These are phyloP conservation scores for Hyphodiscus hymeniophilus DNA, from an alignment of 495 filamentous ascomycete species.

Conservation along the genomic window DNA sequence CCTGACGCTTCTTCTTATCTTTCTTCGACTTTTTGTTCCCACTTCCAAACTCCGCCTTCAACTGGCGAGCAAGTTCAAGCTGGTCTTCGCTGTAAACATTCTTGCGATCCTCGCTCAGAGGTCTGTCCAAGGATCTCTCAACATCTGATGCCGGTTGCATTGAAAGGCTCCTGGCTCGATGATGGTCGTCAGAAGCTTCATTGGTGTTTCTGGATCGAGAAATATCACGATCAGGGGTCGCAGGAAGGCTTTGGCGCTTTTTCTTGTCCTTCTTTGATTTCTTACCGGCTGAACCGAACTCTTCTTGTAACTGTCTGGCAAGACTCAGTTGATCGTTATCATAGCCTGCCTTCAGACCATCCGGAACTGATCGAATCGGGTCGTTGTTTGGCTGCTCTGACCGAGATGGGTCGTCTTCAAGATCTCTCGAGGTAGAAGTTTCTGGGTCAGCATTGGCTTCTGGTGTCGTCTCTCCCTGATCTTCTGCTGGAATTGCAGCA, in stretches of 20 bases:
- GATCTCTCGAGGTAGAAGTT: background rate
- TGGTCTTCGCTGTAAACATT: constrained; percentile 19
- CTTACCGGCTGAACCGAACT: constrained; percentile 27
- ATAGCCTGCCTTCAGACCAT: constrained; percentile 17
- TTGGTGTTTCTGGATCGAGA: constrained; percentile 24
- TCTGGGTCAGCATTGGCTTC: background rate
- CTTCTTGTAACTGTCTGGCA: constrained; percentile 24
- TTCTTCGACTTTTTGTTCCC: constrained; percentile 34
- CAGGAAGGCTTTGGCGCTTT: constrained; percentile 18
- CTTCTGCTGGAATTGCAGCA: constrained; percentile 1
- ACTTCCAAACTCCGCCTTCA: constrained; percentile 24
- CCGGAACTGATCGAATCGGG: constrained; percentile 3
- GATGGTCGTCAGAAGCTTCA: constrained; percentile 10
- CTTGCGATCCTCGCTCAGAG: constrained; percentile 3
- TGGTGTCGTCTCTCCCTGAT: background rate
- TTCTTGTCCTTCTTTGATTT: constrained; percentile 36
- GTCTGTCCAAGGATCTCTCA: constrained; percentile 2
- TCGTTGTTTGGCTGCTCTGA: background rate
- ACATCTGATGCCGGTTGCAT: constrained; percentile 9
- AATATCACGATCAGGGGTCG: constrained; percentile 23
- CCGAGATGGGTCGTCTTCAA: background rate
- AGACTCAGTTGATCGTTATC: constrained; percentile 17
- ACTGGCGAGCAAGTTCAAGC: constrained; percentile 22
- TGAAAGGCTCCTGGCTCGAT: constrained; percentile 19
- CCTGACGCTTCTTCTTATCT: constrained; percentile 28